A percentile compares a stretch with the other conserved stretches of the same genome.
These are phyloP conservation scores for Posidonia oceanica DNA, from an alignment of 116 monocot species.

Conservation along the genomic window DNA sequence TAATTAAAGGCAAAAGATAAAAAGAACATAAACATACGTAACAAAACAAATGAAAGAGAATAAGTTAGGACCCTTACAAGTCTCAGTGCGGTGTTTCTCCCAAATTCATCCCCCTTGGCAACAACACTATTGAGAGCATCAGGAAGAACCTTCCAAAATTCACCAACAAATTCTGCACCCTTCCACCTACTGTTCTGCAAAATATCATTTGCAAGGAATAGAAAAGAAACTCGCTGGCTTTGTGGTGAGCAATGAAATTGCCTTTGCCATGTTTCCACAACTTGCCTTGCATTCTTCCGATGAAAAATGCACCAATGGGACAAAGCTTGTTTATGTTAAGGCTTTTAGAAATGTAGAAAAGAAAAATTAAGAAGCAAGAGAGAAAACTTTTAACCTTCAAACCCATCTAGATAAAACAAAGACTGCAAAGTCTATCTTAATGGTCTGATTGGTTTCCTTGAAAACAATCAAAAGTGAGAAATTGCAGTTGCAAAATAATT, in stretches of 20 bases:
- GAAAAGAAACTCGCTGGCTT: constrained; percentile 44
- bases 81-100: constrained; percentile 53
- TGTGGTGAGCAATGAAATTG: constrained; percentile 49
- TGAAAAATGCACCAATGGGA: constrained; percentile 95
- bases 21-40: not conserved
- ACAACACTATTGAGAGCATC: constrained; percentile 41
- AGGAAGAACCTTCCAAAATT: constrained; percentile 76
- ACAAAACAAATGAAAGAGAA: not conserved
- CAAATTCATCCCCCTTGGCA: constrained; percentile 57
- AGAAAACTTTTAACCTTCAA: not conserved
- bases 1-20: not conserved
- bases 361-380: not conserved
- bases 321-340: constrained; percentile 54
- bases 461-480: not conserved
- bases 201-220: constrained; percentile 83
- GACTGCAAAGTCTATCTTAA: no score
- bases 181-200: constrained; percentile 69
- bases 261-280: constrained; percentile 75
- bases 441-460: no score
- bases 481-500: not conserved
- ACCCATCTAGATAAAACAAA: no score
- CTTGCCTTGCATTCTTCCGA: constrained; percentile 68
- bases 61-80: constrained; percentile 29
- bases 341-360: not conserved
- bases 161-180: constrained; percentile 59